These are phyloP conservation scores for Leucoagaricus sp. DNA, from an alignment of 1,284 basidiomycete genomes.

Conservation along the genomic window DNA sequence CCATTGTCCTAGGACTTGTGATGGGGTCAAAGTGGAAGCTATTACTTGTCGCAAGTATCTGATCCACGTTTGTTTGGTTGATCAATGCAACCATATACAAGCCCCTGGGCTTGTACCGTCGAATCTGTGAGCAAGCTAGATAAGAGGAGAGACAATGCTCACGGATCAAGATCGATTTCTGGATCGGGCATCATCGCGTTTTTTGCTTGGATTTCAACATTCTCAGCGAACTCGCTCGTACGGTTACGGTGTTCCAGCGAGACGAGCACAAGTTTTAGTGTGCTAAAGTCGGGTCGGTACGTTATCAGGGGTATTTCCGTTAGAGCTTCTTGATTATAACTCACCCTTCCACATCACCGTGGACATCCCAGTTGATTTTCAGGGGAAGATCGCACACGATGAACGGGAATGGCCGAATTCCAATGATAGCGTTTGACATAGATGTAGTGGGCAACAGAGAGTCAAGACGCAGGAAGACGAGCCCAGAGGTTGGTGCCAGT, in stretches of 20 bases:
- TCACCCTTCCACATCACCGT: not conserved
- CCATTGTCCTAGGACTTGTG: not conserved
- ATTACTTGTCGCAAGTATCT: constrained; percentile 8
- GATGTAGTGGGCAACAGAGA: not conserved
- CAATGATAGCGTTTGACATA: not conserved
- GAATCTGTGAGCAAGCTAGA: not conserved
- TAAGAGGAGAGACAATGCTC: not conserved
- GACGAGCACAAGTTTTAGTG: not conserved
- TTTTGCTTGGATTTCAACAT: not conserved
- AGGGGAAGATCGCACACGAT: not conserved
- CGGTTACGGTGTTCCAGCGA: not conserved
- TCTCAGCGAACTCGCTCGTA: too few species aligned
- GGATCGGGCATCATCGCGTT: not conserved
- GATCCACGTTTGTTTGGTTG: not conserved
- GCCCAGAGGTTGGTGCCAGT: too few species aligned
- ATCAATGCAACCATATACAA: not conserved
- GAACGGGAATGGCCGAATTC: not conserved
- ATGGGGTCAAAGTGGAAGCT: not conserved
- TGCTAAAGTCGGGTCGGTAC: too few species aligned
- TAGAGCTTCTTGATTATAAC: not conserved
- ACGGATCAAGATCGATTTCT: not conserved
- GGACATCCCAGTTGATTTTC: not conserved
- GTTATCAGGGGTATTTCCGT: too few species aligned
- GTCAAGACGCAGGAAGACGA: too few species aligned
- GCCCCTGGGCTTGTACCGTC: constrained; percentile 4